Evolutionary conservation across 441 rosid species (phyloP).

Genomic region (Hura crepitans): DNA sequence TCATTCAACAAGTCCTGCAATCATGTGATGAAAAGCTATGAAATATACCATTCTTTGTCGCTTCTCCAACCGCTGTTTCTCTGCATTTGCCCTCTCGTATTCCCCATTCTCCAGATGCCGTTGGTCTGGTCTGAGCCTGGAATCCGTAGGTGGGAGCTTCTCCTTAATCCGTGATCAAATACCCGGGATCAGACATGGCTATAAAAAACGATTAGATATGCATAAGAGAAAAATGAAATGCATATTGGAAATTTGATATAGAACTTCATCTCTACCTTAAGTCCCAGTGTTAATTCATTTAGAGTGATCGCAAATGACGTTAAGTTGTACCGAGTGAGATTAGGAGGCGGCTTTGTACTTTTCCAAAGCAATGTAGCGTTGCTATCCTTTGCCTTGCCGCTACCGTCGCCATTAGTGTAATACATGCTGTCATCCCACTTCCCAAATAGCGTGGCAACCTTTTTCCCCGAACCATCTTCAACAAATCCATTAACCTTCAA

Average conservation of each 20-base stretch:
- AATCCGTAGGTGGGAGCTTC: conserved; percentile 96
- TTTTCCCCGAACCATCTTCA: conserved; percentile 64
- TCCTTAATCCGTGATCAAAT: conserved; percentile 76
- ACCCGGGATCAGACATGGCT: conserved; percentile 53
- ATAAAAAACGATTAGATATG: conserved; percentile 43
- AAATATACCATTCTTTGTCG: conserved; percentile 83
- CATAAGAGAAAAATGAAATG: conserved; percentile 30
- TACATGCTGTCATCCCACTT: conserved; percentile 93
- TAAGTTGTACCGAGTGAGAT: conserved; percentile 88
- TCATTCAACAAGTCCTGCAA: not conserved
- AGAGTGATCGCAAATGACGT: conserved; percentile 85
- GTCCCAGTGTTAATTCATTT: conserved; percentile 79
- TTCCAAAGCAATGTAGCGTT: conserved; percentile 70
- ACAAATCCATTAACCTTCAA: conserved; percentile 65
- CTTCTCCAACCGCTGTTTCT: conserved; percentile 83
- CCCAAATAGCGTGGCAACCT: conserved; percentile 62
- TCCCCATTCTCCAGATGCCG: conserved; percentile 92
- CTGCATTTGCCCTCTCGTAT: conserved; percentile 82
- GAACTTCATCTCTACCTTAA: conserved; percentile 65
- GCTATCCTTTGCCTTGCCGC: conserved; percentile 51
- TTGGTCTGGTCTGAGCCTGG: conserved; percentile 90
- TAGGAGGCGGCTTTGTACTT: conserved; percentile 61
- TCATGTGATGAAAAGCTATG: not conserved
- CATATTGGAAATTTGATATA: conserved; percentile 23
- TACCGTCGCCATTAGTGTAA: conserved; percentile 45